Evolutionary conservation across 768 basidiomycete genomes (phyloP), one percentile per base, ranked within the genome.

Genomic region (Leucocoprinus sp.): DNA sequence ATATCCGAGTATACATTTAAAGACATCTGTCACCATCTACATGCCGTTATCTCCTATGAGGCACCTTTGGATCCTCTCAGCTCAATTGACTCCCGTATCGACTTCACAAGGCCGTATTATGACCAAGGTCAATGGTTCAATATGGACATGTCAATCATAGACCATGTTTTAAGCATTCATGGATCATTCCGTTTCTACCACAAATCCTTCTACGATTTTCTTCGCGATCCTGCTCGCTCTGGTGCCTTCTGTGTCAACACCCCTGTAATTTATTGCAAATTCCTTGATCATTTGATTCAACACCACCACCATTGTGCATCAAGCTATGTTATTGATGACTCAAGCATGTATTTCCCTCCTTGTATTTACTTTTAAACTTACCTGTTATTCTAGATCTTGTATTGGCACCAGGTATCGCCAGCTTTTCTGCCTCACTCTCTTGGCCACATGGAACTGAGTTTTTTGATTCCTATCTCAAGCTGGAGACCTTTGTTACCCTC

Each of bases 201-300:
- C 2, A 45, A 38, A 38, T 38, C 44, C 14, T 45, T 45, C 37
- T 28, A 6, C 15, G 44, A 45, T 27, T 45, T 45, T 37, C 44
- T 45, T 15, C 22, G 8, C 5, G 44, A 45, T n/a, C 37, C 44
- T 14, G n/a, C 4, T 14, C 44, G 37, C 12, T 45, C 44, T n/a
- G 24, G 14, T 3, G 4, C 12, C 12, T 45, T 29, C 23, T 45
- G 36, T 11, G 28, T 45, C 9, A 12, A 8, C 4, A 31, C 31
- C 4, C 31, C 9, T 4, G 9, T 14, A 7, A 31, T 31, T 8
- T 14, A 14, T 31, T 4, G n/a, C 4, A 31, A 8, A n/a, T 14
- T 31, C 3, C n/a, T 31, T 14, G 31, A 8, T 14, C 31, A 31
- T 31, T 31, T 11, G 4, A 31, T 12, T 4, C 6, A 12, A 4